phyloP scores from a whole-genome alignment of 768 basidiomycete species.

The Strobilomyces dryophilus region DNA sequence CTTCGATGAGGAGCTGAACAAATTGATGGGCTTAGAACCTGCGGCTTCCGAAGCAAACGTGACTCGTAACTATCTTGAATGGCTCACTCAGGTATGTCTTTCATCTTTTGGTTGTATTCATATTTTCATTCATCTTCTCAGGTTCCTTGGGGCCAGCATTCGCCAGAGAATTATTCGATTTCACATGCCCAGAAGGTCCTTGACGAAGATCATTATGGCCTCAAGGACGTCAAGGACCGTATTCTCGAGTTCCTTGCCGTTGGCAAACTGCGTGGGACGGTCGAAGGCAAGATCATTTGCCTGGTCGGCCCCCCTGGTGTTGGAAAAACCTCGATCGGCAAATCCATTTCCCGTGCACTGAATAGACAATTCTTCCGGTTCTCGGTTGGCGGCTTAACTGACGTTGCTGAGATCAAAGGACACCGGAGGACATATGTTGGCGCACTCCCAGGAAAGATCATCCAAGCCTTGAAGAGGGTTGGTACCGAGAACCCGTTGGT shows the following conservation, averaged over 20 bases:
- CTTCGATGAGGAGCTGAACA: slow-evolving; percentile 93
- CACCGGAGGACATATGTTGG: slow-evolving; percentile 97
- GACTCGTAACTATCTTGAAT: slow-evolving; percentile 91
- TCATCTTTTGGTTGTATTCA: neutral
- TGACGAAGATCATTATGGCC: slow-evolving; percentile 93
- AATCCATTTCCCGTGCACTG: slow-evolving; percentile 89
- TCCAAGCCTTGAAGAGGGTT: slow-evolving; percentile 89
- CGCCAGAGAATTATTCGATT: slow-evolving; percentile 89
- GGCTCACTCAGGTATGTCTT: slow-evolving; percentile 69
- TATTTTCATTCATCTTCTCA: slow-evolving; percentile 26
- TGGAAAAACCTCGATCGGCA: slow-evolving; percentile 95
- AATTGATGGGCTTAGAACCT: slow-evolving; percentile 85
- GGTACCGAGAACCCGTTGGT: slow-evolving; percentile 94
- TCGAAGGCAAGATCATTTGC: slow-evolving; percentile 97
- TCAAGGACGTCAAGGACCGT: slow-evolving; percentile 88
- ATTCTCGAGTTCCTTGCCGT: slow-evolving; percentile 96
- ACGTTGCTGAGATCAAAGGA: slow-evolving; percentile 99
- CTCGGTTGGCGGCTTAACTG: slow-evolving; percentile 93
- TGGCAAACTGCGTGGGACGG: slow-evolving; percentile 89
- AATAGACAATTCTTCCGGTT: slow-evolving; percentile 94
- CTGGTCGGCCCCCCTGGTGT: slow-evolving; percentile 97
- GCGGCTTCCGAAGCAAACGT: slow-evolving; percentile 92
- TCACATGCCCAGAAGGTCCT: slow-evolving; percentile 75
- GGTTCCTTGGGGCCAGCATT: slow-evolving; percentile 97
- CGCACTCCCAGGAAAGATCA: slow-evolving; percentile 91